Evolutionary conservation across 805 yeast genomes (phyloP), one percentile per base, ranked within the genome.

Genomic region (Candida boleticola): DNA sequence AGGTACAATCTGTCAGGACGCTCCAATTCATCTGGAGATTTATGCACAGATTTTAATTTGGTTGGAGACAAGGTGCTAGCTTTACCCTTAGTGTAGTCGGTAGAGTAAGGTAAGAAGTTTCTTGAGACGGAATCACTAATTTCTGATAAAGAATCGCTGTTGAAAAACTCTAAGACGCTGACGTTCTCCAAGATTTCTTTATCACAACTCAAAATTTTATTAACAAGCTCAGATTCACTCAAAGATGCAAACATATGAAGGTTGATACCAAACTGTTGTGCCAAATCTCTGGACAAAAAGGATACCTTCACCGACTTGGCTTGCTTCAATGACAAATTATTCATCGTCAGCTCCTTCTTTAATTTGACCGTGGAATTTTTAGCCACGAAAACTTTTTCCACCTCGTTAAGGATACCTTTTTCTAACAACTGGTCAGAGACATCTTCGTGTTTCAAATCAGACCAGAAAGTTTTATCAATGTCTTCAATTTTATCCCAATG

Each of bases 401-500:
- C 82, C 54, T 89, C 95, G 31, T 79, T 78, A 45, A 90, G 76
- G 9, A 92, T 81, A 45, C 99, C 99, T 46, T 78, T 80, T 44
- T 82, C 83, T 39, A 76, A 68, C 37, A 92, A 68, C 46, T 80
- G 80, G 45, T 80, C 84, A 2, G 85, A 79, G 32, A 80, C 64
- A 17, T 71, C 72, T 2, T 73, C 76, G 18, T 83, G 80, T 30
- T 82, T 79, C 25, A 80, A 73, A 21, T 77, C 75, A 16, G 80
- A 76, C 98, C 99, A 92, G 45, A 93, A 85, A 0, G 98, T 90
- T 35, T 83, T 79, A 40, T 83, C 85, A 17, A 93, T 84, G 45
- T 82, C 76, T 26, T 92, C 96, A 29, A 95, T 73, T 55, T 86
- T 88, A 52, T 92, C 97, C 98, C 98, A 95, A 60, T 93, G 99